Conservation (phyloP, 1,139 yeast species). For the Protomyces inouyei region DNA sequence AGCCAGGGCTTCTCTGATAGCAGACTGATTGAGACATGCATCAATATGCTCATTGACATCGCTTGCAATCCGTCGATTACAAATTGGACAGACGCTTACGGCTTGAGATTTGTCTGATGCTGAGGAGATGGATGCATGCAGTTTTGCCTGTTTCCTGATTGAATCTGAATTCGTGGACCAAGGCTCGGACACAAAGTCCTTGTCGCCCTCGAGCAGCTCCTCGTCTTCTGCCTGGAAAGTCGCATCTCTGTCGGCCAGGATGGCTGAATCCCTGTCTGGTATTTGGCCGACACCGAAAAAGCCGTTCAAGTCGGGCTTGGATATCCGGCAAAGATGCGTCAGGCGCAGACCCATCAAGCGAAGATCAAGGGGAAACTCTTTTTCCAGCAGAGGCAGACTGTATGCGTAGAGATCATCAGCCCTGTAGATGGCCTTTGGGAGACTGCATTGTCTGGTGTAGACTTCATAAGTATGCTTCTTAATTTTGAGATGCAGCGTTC, state of each 20-base stretch:
- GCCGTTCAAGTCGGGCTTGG: constrained; percentile 4
- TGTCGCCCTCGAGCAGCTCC: constrained; percentile 19
- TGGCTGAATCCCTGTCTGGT: no score
- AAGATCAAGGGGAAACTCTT: constrained; percentile 31
- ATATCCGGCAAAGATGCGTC: constrained; percentile 23
- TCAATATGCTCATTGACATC: constrained; percentile 5
- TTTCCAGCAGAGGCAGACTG: constrained; percentile 32
- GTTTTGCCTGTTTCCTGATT: constrained; percentile 10
- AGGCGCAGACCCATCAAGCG: constrained; percentile 34
- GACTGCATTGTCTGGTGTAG: constrained; percentile 31
- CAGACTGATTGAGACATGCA: constrained; percentile 11
- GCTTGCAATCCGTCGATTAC: constrained; percentile 5
- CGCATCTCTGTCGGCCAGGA: constrained; percentile 1
- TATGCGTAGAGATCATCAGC: constrained; percentile 33
- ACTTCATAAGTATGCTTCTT: constrained; percentile 33
- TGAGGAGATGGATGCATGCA: background rate
- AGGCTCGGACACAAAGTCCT: background rate
- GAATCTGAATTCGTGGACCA: background rate
- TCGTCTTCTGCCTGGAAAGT: constrained; percentile 15
- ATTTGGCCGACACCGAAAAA: background rate
- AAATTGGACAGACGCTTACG: constrained; percentile 3
- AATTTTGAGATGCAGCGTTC: constrained; percentile 33
- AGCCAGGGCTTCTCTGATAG: constrained; percentile 9
- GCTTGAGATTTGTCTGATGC: background rate
- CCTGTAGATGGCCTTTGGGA: constrained; percentile 28